phyloP scores from a whole-genome alignment of 495 filamentous ascomycete species.

The Penicillium coprophilum region DNA sequence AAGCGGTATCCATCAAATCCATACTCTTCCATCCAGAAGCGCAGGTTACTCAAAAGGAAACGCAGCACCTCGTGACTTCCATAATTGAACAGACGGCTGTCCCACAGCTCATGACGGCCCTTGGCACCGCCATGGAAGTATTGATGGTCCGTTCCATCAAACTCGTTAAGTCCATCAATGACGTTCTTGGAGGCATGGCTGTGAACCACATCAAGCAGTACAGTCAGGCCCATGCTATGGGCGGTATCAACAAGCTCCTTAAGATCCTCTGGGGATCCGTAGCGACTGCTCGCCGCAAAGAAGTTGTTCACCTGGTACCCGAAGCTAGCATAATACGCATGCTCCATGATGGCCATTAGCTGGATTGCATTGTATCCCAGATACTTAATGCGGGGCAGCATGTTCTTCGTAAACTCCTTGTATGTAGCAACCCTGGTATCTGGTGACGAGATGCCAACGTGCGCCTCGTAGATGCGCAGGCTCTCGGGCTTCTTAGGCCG shows the following conservation, averaged over 20 bases:
- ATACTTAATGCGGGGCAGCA: slow-evolving; percentile 85
- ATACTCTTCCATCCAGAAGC: slow-evolving; percentile 99
- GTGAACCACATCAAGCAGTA: slow-evolving; percentile 94
- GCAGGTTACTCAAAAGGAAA: slow-evolving; percentile 90
- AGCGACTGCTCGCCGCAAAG: slow-evolving; percentile 95
- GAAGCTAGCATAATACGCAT: slow-evolving; percentile 98
- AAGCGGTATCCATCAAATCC: slow-evolving; percentile 96
- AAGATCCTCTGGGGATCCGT: slow-evolving; percentile 89
- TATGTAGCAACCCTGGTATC: slow-evolving; percentile 87
- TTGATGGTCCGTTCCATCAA: slow-evolving; percentile 89
- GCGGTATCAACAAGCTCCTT: slow-evolving; percentile 97
- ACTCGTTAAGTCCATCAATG: slow-evolving; percentile 87
- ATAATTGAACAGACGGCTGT: slow-evolving; percentile 96
- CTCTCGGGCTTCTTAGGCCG: slow-evolving; percentile 83
- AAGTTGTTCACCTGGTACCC: slow-evolving; percentile 99
- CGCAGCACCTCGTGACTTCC: slow-evolving; percentile 90
- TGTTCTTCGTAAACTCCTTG: slow-evolving; percentile 92
- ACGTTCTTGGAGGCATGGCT: slow-evolving; percentile 98
- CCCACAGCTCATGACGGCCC: slow-evolving; percentile 90
- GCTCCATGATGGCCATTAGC: slow-evolving; percentile 98
- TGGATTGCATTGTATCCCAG: slow-evolving; percentile 98
- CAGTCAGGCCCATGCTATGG: slow-evolving; percentile 85
- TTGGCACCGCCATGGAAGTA: slow-evolving; percentile 89
- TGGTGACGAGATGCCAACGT: slow-evolving; percentile 94
- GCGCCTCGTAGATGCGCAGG: slow-evolving; percentile 92